These are phyloP conservation scores for Penicillium bialowiezense DNA, from an alignment of 495 filamentous ascomycete genomes.

Conservation along the genomic window DNA sequence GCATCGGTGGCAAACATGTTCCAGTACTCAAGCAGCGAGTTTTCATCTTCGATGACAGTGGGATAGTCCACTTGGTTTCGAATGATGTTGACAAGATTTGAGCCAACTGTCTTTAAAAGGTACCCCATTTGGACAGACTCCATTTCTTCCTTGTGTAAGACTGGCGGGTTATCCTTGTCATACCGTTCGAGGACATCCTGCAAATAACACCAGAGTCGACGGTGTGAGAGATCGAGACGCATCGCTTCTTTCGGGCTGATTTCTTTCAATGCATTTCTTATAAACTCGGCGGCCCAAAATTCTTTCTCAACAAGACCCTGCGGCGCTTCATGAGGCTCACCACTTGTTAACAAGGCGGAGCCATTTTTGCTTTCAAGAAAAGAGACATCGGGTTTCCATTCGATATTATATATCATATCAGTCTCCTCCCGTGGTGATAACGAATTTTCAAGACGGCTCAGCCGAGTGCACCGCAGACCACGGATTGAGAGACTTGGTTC, in stretches of 20 bases:
- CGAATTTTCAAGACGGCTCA: constrained; percentile 1
- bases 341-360: not conserved
- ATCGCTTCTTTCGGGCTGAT: not conserved
- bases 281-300: not conserved
- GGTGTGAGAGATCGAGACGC: not conserved
- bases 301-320: not conserved
- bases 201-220: constrained; percentile 3
- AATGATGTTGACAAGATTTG: constrained; percentile 8
- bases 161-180: not conserved
- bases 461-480: constrained; percentile 16
- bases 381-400: constrained; percentile 21
- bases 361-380: constrained; percentile 1
- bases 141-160: not conserved
- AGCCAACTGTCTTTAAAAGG: constrained; percentile 4
- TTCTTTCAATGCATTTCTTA: constrained; percentile 1
- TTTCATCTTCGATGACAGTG: not conserved
- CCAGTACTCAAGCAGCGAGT: constrained; percentile 4
- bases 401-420: constrained; percentile 15
- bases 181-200: not conserved
- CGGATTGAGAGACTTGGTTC: constrained; percentile 12
- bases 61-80: constrained; percentile 17
- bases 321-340: not conserved
- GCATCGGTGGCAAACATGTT: not conserved
- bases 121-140: not conserved
- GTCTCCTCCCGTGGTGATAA: not conserved